Conservation (phyloP, 1,284 basidiomycete species). For the Rhodotorula sp. region DNA sequence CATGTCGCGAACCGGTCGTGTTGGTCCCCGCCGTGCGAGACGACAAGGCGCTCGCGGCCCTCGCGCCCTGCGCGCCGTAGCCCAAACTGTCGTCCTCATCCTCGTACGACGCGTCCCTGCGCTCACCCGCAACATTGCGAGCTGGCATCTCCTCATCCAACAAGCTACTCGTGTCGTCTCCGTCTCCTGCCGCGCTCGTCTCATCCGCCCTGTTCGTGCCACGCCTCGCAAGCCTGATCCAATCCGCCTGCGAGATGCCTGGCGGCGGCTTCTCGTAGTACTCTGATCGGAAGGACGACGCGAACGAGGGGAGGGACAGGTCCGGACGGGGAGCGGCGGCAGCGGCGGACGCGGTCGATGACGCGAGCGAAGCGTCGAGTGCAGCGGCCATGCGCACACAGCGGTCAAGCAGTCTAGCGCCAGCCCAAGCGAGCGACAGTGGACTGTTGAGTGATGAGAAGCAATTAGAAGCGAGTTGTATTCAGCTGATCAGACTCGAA, state of each 20-base stretch:
- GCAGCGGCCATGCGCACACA: neutral
- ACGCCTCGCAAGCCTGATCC: constrained; percentile 8
- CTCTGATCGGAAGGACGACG: constrained; percentile 13
- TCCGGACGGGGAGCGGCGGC: neutral
- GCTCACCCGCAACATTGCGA: neutral
- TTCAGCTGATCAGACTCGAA: no score
- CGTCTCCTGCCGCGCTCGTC: neutral
- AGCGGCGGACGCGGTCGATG: constrained; percentile 6
- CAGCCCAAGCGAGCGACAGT: neutral
- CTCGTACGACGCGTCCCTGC: neutral
- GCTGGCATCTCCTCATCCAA: neutral
- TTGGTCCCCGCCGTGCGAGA: no score
- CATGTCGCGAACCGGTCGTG: neutral
- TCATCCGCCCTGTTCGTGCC: neutral
- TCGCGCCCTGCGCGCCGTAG: neutral
- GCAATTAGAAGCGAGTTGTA: no score
- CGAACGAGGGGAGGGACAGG: constrained; percentile 15
- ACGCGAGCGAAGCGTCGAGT: constrained; percentile 7
- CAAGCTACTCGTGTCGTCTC: neutral
- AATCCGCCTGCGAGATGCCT: constrained; percentile 8
- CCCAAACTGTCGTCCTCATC: neutral
- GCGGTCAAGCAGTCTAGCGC: neutral
- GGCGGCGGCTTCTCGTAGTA: constrained; percentile 25
- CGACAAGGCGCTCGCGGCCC: no score
- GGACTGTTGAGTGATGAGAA: neutral